These are phyloP conservation scores for Apiospora pterosperma DNA, from an alignment of 2,329 filamentous ascomycete species.

Conservation along the genomic window DNA sequence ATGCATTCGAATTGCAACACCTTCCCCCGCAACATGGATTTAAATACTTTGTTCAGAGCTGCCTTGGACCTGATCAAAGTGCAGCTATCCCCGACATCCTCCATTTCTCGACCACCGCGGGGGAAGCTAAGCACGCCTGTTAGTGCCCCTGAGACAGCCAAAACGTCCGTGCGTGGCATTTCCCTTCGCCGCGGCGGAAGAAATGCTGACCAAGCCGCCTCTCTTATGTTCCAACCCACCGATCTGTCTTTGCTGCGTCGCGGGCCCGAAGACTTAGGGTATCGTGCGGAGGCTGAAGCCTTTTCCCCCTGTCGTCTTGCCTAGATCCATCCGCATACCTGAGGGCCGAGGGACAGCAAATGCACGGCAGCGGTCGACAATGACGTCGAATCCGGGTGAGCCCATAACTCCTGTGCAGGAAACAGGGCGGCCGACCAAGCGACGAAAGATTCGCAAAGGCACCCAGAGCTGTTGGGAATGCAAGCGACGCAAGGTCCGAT, in stretches of 20 bases:
- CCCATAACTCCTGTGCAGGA: neutral
- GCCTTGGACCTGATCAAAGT: neutral
- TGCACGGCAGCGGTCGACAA: neutral
- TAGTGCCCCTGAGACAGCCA: neutral
- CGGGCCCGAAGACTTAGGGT: neutral
- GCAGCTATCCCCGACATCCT: neutral
- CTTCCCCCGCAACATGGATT: too few species aligned
- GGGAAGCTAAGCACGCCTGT: conserved; percentile 5
- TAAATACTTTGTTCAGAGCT: neutral
- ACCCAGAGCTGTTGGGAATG: conserved; percentile 58
- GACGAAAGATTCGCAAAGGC: conserved; percentile 48
- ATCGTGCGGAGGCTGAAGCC: neutral
- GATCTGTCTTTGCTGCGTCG: neutral
- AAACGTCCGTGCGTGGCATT: neutral
- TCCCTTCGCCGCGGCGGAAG: neutral
- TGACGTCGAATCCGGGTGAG: neutral
- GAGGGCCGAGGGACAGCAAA: neutral
- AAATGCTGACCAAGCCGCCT: neutral
- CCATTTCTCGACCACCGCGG: conserved; percentile 13
- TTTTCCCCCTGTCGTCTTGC: neutral
- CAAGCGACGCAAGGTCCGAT: conserved; percentile 51
- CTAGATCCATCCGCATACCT: neutral
- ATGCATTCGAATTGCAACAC: neutral
- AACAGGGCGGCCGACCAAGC: conserved; percentile 19
- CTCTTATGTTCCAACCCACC: neutral